A percentile compares a stretch with the other conserved stretches of the same genome.
phyloP scores from a whole-genome alignment of 345 rosid species.

The Eucalyptus cloeziana region DNA sequence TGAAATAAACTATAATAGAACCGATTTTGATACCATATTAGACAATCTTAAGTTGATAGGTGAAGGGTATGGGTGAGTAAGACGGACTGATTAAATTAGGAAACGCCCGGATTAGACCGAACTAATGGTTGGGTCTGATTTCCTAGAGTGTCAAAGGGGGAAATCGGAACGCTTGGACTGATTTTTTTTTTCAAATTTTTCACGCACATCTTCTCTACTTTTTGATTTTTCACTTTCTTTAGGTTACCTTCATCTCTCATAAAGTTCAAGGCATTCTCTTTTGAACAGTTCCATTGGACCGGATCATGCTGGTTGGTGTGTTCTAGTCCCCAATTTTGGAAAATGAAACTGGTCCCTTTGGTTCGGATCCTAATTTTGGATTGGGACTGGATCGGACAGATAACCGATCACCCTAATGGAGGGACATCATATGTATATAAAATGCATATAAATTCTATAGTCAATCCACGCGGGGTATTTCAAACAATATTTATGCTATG shows the following conservation, averaged over 20 bases:
- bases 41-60: not conserved
- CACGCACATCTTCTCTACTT: not conserved
- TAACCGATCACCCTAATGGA: not conserved
- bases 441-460: not conserved
- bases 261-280: not conserved
- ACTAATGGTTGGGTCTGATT: not conserved
- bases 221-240: too few species aligned
- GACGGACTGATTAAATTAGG: fast-evolving
- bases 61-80: not conserved
- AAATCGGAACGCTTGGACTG: fast-evolving
- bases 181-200: too few species aligned
- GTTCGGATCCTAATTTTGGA: fast-evolving
- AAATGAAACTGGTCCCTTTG: not conserved
- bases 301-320: fast-evolving
- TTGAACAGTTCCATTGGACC: not conserved
- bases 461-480: not conserved
- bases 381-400: fast-evolving
- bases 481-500: not conserved
- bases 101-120: fast-evolving
- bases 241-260: not conserved
- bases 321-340: fast-evolving
- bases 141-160: not conserved
- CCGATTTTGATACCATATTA: not conserved
- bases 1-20: not conserved
- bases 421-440: too few species aligned